Base-by-base conservation (phyloP, 352 stramenopile genomes). In the Thraustochytrium sp. region DNA sequence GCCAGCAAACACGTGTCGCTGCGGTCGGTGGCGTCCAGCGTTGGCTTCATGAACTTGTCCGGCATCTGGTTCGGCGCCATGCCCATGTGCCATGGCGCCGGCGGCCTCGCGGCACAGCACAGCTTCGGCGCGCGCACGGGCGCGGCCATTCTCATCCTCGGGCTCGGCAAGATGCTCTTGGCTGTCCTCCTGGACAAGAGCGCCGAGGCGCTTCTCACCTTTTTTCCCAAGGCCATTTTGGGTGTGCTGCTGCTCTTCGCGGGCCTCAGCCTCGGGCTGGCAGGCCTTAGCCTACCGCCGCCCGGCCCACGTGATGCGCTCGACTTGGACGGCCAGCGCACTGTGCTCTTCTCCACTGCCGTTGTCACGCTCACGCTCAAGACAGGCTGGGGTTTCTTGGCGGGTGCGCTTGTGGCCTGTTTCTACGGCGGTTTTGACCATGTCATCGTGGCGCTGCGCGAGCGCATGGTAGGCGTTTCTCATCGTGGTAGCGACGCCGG, bases 51-150 rank as follows among this genome's bases (percentile, higher is more conserved):
- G 88, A 97, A 98, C 85, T 84, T 96, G 9, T 64, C 96, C 1
- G 91, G 96, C 46, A 90, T 89, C 63, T 95, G 91, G 86, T 92
- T 97, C 65, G 94, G 94, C 11, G 92, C 91, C 85, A 92, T 97
- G 87, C 93, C 94, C 3, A 93, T 95, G 84, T 98, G 94, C 86
- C 94, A 98, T 85, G 94, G 94, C 40, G 92, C 93, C 9, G 94
- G 94, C 23, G 94, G 94, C 16, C 88, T 98, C 59, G 93, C 93
- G 8, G 94, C 92, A 38, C 94, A 98, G 86, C 91, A 96, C 88
- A 87, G 91, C 38, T 96, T 98, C 55, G 94, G 94, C 23, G 94
- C 94, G 1, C 89, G 92, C 48, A 94, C 92, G 85, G 95, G 92
- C 80, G 88, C 96, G 26, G 90, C 93, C 13, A 94, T 98, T 86